Base-by-base conservation (phyloP, 306 rosid species). In the Cicer cuneatum region DNA sequence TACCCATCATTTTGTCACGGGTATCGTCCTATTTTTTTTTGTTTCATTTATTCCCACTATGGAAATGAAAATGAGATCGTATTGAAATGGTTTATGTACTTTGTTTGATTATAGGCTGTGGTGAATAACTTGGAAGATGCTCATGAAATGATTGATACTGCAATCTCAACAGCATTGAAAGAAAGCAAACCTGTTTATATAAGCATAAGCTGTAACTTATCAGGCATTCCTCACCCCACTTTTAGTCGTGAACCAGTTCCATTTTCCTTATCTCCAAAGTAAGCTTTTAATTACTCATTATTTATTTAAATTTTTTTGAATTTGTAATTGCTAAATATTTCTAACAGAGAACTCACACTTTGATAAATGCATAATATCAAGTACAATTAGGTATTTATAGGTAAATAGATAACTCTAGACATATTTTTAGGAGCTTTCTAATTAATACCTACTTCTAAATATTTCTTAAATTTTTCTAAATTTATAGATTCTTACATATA, bases 171-270 rank as follows among this genome's bases (percentile, higher is more conserved):
- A 0, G 71, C 94, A 5, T 72, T 93, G 84, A 88, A 91, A 83
- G 94, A 93, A 66, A 93, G 94, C 90, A 93, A 93, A 77, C 98
- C 98, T 40, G 97, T 89, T 1, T 93, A 89, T 66, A 91, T 91
- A 33, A 91, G 98, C 83, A 83, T 93, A 49, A 82, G 97, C 78
- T 91, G 94, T n/a, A 89, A 93, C 79, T 79, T 93, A 85, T 39
- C 87, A 3, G 78, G 49, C 24, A 66, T 86, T 65, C 90, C 90
- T 75, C 93, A 89, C 73, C 90, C 90, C 2, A 86, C 93, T 39
- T 89, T 89, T 80, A 75, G 65, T 52, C 83, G 86, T 3, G 87
- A 89, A 0, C 93, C 90, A 0, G 93, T 89, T 83, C 93, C 93
- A 1, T 86, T 89, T 83, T 75, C 81, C 0, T 40, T 89, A 0